Conservation (phyloP, 1,139 yeast genomes). For the Pichia inconspicua region DNA sequence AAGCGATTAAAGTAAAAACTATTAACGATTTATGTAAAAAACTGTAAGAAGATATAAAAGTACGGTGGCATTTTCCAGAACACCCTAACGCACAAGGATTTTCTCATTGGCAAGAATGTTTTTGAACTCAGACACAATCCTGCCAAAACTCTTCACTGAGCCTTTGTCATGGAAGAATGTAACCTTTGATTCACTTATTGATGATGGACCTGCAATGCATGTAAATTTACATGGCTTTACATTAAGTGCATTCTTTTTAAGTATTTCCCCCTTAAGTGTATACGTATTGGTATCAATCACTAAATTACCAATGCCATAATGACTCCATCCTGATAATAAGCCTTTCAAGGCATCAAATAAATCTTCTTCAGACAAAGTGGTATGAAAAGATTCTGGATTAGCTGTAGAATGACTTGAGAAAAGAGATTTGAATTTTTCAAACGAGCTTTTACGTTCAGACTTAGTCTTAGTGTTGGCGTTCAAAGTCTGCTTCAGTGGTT, state of each 20-base stretch:
- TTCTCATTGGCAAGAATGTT: conserved; percentile 37
- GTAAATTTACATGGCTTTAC: conserved; percentile 60
- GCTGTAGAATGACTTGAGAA: conserved; percentile 28
- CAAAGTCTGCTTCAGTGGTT: conserved; percentile 17
- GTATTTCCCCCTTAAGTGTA: conserved; percentile 50
- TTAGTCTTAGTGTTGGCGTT: not conserved
- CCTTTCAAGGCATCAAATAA: conserved; percentile 59
- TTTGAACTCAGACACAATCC: conserved; percentile 44
- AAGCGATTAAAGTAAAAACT: not conserved
- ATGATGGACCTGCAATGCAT: conserved; percentile 37
- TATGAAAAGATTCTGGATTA: conserved; percentile 25
- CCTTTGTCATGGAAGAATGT: conserved; percentile 55
- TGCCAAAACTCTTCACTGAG: conserved; percentile 57
- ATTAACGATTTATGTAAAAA: not conserved
- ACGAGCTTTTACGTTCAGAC: conserved; percentile 20
- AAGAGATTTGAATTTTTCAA: conserved; percentile 24
- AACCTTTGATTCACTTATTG: conserved; percentile 39
- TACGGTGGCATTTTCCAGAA: not conserved
- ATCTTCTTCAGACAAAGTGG: conserved; percentile 46
- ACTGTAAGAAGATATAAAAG: not conserved
- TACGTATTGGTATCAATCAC: conserved; percentile 37
- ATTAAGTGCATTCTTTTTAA: conserved; percentile 54
- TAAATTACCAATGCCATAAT: conserved; percentile 58
- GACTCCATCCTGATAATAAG: conserved; percentile 59
- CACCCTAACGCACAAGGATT: conserved; percentile 18